Evolutionary conservation across 345 rosid genomes (phyloP), one percentile per base, ranked within the genome.

Genomic region (Odontarrhena argentea): DNA sequence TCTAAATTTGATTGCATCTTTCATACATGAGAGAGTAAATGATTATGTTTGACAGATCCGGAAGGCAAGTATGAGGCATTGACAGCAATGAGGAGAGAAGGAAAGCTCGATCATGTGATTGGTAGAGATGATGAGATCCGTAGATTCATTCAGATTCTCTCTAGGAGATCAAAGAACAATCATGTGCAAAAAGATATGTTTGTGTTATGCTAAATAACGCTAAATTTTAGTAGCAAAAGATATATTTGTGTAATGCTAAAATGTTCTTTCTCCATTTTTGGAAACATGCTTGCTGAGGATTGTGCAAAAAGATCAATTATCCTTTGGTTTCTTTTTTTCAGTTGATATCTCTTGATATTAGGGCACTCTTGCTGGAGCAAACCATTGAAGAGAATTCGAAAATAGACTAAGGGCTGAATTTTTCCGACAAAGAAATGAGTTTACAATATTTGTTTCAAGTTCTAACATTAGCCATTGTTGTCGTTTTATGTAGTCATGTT

Each of bases 61-160:
- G 99, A 95, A 77, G 97, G 96, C 3, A 95, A 91, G 86, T 91
- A 95, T 34, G 99, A 95, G 81, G 91, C 96, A 60, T 55, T 95
- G 77, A 95, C 99, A 9, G 96, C 96, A 58, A 89, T 95, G 99
- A 97, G 96, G 1, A 86, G 78, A 67, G 92, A 78, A 51, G 99
- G 99, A 81, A 95, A 95, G 72, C 96, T 95, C 42, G 97, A 95
- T 54, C 99, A 97, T 3, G 99, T 95, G 9, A 91, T 95, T 58
- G 99, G 96, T 52, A 86, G 99, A 77, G 99, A 95, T 77, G 99
- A 95, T 66, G 99, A 95, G 80, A 91, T 95, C 60, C 96, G 99
- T 3, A 83, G 99, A 76, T 95, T 97, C 78, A 88, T 95, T 65
- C 96, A 91, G 80, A 95, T 95, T 71, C 96, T 95, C 32, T 95